Evolutionary conservation across 495 filamentous ascomycete genomes (phyloP).

Genomic region (Terfezia claveryi): DNA sequence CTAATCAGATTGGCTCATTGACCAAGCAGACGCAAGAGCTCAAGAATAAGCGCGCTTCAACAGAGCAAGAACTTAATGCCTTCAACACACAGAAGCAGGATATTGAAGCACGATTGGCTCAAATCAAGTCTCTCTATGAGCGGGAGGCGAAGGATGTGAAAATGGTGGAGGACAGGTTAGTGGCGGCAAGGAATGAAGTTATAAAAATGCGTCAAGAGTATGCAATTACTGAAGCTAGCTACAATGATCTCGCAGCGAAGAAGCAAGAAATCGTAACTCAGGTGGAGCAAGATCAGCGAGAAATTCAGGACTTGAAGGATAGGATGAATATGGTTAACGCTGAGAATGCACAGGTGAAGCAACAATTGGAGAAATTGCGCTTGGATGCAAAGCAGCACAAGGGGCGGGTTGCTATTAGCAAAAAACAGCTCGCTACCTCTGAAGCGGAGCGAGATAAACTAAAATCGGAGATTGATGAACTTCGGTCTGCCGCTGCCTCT

Average conservation of each 20-base stretch:
- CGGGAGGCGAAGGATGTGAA: conserved; percentile 75
- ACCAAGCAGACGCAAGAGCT: conserved; percentile 86
- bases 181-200: conserved; percentile 50
- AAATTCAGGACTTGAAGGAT: conserved; percentile 71
- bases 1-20: conserved; percentile 76
- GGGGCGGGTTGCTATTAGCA: conserved; percentile 87
- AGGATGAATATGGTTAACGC: conserved; percentile 60
- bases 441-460: conserved; percentile 73
- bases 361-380: conserved; percentile 72
- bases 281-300: conserved; percentile 67
- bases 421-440: conserved; percentile 79
- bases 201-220: conserved; percentile 62
- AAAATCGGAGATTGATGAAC: conserved; percentile 49
- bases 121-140: conserved; percentile 71
- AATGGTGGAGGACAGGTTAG: conserved; percentile 61
- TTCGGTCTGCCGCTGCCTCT: conserved; percentile 11
- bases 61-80: conserved; percentile 58
- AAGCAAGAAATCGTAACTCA: conserved; percentile 52
- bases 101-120: conserved; percentile 66
- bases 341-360: conserved; percentile 61
- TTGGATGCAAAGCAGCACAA: conserved; percentile 83
- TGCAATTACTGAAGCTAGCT: conserved; percentile 55
- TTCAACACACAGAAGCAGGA: conserved; percentile 69
- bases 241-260: conserved; percentile 68
- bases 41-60: conserved; percentile 51